phyloP scores from a whole-genome alignment of 1,284 basidiomycete species.

The Neolentinus lepideus region DNA sequence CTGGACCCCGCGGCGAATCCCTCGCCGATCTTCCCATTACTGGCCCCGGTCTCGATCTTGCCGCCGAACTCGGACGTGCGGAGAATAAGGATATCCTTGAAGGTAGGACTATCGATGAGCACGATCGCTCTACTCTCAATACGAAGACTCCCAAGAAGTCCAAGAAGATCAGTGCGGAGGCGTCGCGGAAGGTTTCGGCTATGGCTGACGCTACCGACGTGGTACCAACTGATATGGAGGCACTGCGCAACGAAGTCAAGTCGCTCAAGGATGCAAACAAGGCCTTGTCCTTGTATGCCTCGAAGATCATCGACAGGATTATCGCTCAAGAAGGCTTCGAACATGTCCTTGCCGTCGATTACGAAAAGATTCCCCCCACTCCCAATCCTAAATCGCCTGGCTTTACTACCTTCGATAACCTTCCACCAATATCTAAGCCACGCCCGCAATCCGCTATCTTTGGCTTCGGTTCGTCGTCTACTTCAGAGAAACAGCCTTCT shows the following conservation, averaged over 20 bases:
- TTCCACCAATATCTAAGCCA: slow-evolving; percentile 24
- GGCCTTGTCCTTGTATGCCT: slow-evolving; percentile 87
- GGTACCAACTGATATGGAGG: slow-evolving; percentile 55
- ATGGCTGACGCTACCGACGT: slow-evolving; percentile 31
- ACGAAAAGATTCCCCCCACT: slow-evolving; percentile 46
- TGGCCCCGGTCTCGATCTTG: slow-evolving; percentile 82
- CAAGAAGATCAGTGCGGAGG: slow-evolving; percentile 40
- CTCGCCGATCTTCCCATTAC: slow-evolving; percentile 76
- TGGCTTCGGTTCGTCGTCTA: slow-evolving; percentile 18
- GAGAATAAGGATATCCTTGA: slow-evolving; percentile 74
- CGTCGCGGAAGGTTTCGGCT: slow-evolving; percentile 28
- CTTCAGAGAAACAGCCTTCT: slow-evolving; percentile 24
- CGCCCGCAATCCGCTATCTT: slow-evolving; percentile 57
- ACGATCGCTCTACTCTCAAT: slow-evolving; percentile 36
- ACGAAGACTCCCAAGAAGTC: slow-evolving; percentile 38
- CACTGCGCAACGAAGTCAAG: slow-evolving; percentile 77
- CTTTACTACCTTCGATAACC: slow-evolving; percentile 20
- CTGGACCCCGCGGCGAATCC: slow-evolving; percentile 57
- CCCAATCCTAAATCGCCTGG: slow-evolving; percentile 29
- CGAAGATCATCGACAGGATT: slow-evolving; percentile 94
- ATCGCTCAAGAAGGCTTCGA: slow-evolving; percentile 93
- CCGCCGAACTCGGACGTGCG: slow-evolving; percentile 84
- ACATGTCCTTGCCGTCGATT: slow-evolving; percentile 86
- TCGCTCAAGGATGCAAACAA: slow-evolving; percentile 92
- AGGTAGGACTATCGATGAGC: slow-evolving; percentile 43